Conservation (phyloP, 2,329 filamentous ascomycete genomes). For the Epichloe scottii region DNA sequence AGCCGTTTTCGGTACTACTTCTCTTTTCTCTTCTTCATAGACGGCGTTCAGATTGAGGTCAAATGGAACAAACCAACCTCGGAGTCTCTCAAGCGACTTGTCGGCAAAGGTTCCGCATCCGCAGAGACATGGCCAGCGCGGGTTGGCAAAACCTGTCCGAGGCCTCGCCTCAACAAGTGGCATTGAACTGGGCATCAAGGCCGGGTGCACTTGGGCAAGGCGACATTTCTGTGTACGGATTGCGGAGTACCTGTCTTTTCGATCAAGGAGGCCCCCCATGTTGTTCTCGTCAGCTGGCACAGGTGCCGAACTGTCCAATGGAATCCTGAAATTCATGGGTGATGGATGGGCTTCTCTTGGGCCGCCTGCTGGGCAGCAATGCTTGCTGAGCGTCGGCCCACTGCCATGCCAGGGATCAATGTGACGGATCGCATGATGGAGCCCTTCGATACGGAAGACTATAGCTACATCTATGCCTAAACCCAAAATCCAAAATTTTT, state of each 20-base stretch:
- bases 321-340: neutral
- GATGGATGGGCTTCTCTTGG: neutral
- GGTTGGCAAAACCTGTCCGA: neutral
- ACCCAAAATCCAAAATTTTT: too few relatives aligned
- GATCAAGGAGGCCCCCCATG: neutral
- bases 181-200: neutral
- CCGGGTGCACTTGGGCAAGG: neutral
- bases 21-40: too few relatives aligned
- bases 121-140: neutral
- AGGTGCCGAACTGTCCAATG: neutral
- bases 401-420: neutral
- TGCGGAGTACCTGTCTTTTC: neutral
- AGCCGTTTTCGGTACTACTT: too few relatives aligned
- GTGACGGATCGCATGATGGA: slow-evolving; percentile 1
- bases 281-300: neutral
- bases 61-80: too few relatives aligned
- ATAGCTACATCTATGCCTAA: too few relatives aligned
- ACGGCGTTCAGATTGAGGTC: too few relatives aligned
- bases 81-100: too few relatives aligned
- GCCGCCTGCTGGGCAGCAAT: slow-evolving; percentile 6
- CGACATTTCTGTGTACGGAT: neutral
- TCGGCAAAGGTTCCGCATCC: neutral
- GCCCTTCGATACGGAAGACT: too few relatives aligned
- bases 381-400: slow-evolving; percentile 2
- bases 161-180: neutral